Base-by-base conservation (phyloP, 345 rosid genomes). In the Litchi chinensis region DNA sequence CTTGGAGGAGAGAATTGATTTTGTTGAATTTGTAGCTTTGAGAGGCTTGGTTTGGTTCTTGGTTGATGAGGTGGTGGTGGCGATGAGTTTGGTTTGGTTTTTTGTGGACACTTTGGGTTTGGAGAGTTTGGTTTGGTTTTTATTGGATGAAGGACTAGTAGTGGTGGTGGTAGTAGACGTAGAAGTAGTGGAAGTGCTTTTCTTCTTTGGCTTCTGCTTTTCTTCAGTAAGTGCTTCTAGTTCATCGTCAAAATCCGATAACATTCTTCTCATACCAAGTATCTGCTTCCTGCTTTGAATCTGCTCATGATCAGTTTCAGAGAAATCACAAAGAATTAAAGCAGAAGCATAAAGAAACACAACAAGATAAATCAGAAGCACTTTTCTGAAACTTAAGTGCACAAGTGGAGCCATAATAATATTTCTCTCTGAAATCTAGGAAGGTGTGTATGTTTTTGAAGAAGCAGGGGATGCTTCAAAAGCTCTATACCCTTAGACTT, bases 31-130 rank as follows among this genome's bases (percentile, higher is more conserved):
- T 22, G 84, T 39, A 13, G 90, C 76, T 77, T 90, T 90, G 40
- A 83, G n/a, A 24, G 80, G 82, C 72, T 87, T 91, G 83, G 90
- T 85, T 60, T 86, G 90, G 74, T 91, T 93, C 79, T 90, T 91
- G 70, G 70, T 24, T 12, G 91, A 80, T 12, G 57, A 52, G 0
- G 57, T 56, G 65, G 60, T 40, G 65, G 26, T 79, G 56, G 68
- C 60, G 65, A 52, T 16, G 65, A 81, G 78, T 54, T 91, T 87
- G 64, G 90, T 89, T 62, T 91, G 90, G 83, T 85, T 88, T 81
- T 88, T 85, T 8, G 77, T 43, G 5, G 88, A 84, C 57, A 67
- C 65, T 59, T 71, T 9, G 77, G 90, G 48, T 76, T 84, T 87
- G 75, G 69, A 67, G 67, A 85, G 86, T 77, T 90, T 88, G 86